Evolutionary conservation across 306 rosid genomes (phyloP).

Genomic region (Herpetospermum pedunculosum): DNA sequence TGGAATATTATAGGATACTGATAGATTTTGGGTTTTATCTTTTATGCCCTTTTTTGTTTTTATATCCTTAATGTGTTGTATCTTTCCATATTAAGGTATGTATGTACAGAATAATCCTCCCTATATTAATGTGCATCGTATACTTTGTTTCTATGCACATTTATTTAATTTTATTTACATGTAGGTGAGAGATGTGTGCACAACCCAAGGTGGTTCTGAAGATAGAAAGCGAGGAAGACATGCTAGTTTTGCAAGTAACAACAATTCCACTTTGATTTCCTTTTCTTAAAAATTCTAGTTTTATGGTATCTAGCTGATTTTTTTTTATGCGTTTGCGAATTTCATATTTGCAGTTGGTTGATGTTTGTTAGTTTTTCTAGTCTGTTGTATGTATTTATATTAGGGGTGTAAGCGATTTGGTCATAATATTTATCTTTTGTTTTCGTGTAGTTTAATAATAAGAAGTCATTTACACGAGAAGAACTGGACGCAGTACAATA

Average conservation of each 20-base stretch:
- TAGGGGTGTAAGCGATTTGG: background rate
- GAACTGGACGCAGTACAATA: no score
- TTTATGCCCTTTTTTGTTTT: no score
- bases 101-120: background rate
- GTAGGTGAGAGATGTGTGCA: conserved; percentile 95
- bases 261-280: conserved; percentile 10
- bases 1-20: no score
- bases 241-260: conserved; percentile 81
- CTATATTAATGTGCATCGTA: background rate
- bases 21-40: no score
- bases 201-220: conserved; percentile 96
- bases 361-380: background rate
- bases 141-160: background rate
- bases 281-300: background rate
- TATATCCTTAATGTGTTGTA: no score
- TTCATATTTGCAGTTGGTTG: background rate
- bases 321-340: no score
- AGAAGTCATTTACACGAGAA: no score
- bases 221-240: conserved; percentile 85
- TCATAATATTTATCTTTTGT: no score
- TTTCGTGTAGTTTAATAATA: no score
- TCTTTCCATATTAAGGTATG: conserved; percentile 24
- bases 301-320: background rate
- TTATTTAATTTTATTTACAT: conserved; percentile 7
- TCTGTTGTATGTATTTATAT: background rate